Conservation (phyloP, 257 asterid genomes). For the Linderniella brevidens region DNA sequence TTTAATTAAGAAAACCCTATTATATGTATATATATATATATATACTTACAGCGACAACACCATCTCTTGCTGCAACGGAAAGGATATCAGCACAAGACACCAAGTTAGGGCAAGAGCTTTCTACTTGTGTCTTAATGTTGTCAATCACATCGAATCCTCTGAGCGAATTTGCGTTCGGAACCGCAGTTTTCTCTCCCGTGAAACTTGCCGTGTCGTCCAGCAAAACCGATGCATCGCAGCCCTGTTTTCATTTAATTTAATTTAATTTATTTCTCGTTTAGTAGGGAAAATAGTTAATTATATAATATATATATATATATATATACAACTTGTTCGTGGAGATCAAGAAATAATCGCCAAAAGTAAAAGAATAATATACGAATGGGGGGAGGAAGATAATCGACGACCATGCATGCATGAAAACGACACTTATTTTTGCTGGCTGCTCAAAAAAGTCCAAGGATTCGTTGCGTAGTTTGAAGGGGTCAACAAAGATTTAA, state of each 20-base stretch:
- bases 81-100: constrained; percentile 79
- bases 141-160: constrained; percentile 65
- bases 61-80: constrained; percentile 55
- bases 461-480: no score
- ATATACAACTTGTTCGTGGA: no score
- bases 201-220: constrained; percentile 46
- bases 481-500: no score
- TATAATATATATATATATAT: no score
- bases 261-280: no score
- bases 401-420: no score
- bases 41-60: constrained; percentile 38
- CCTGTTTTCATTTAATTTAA: constrained; percentile 25
- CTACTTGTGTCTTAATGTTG: constrained; percentile 44
- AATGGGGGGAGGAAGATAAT: no score
- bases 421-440: no score
- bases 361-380: no score
- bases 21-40: neutral
- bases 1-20: neutral
- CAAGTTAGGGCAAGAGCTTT: constrained; percentile 23
- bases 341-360: no score
- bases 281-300: neutral
- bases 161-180: constrained; percentile 44
- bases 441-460: no score
- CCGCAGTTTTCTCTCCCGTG: constrained; percentile 56
- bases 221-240: constrained; percentile 66